Conservation (phyloP, 2,329 filamentous ascomycete species). For the Bretziella fagacearum region DNA sequence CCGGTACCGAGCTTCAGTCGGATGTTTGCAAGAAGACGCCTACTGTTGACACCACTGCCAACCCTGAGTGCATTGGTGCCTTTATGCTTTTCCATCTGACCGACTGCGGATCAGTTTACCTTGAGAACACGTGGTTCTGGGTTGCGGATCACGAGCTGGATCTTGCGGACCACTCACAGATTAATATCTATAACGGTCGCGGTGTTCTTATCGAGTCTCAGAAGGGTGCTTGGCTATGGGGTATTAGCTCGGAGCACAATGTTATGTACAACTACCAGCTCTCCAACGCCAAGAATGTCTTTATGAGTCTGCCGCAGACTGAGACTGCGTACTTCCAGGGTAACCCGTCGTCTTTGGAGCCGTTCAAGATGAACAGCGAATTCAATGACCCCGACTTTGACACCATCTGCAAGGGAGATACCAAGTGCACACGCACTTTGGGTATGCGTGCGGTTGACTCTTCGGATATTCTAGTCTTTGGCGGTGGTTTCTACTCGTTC, state of each 20-base stretch:
- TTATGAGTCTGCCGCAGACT: constrained; percentile 69
- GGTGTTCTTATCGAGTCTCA: constrained; percentile 63
- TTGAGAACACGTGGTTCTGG: constrained; percentile 88
- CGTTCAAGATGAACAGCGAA: constrained; percentile 40
- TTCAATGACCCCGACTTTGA: constrained; percentile 55
- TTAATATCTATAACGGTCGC: constrained; percentile 77
- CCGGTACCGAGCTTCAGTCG: constrained; percentile 68
- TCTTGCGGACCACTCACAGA: constrained; percentile 52
- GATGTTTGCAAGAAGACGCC: constrained; percentile 67
- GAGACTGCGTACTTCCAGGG: constrained; percentile 83
- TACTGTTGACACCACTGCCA: constrained; percentile 39
- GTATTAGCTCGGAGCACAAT: constrained; percentile 50
- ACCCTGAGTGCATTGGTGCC: constrained; percentile 53
- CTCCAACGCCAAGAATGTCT: constrained; percentile 58
- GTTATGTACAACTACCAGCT: constrained; percentile 75
- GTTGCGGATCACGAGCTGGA: constrained; percentile 84
- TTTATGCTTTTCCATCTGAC: constrained; percentile 55
- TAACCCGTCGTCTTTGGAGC: constrained; percentile 55
- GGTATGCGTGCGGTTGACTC: constrained; percentile 56
- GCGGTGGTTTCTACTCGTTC: constrained; percentile 64
- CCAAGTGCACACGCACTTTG: constrained; percentile 54
- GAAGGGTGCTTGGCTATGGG: constrained; percentile 66
- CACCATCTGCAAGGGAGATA: constrained; percentile 29
- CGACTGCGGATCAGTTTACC: constrained; percentile 47
- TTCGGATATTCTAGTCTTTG: constrained; percentile 49